These are phyloP conservation scores for Chrysochromulina tobinii DNA, from an alignment of 78 protist genomes.

Conservation along the genomic window DNA sequence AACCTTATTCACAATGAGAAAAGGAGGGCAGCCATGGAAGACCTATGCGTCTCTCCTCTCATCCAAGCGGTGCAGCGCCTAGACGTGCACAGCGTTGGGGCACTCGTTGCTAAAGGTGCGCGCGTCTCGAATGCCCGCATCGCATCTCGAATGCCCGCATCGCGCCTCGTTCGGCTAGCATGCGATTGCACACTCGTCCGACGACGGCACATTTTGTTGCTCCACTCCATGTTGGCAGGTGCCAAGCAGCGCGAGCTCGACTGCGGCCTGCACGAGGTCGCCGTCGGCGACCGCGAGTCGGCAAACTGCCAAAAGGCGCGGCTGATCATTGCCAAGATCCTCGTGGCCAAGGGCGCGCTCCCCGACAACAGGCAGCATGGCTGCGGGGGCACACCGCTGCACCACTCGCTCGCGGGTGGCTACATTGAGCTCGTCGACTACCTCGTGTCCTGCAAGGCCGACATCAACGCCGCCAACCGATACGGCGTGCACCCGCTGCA, in stretches of 20 bases:
- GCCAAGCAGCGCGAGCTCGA: not conserved
- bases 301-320: not conserved
- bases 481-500: constrained; percentile 9
- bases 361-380: constrained; percentile 14
- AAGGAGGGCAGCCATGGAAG: no score
- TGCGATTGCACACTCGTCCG: no score
- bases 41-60: no score
- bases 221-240: not conserved
- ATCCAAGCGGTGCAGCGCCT: no score
- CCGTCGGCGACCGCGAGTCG: not conserved
- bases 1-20: no score
- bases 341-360: not conserved
- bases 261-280: constrained; percentile 26
- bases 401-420: not conserved
- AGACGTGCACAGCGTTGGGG: no score
- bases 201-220: no score
- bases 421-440: not conserved
- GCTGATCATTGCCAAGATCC: not conserved
- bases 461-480: not conserved
- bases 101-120: no score
- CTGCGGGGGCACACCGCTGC: constrained; percentile 24
- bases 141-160: no score
- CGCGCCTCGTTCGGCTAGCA: no score
- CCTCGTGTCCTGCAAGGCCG: not conserved
- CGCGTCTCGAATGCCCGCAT: no score